These are phyloP conservation scores for Cladosporium halotolerans DNA, from an alignment of 2,329 filamentous ascomycete genomes.

Conservation along the genomic window DNA sequence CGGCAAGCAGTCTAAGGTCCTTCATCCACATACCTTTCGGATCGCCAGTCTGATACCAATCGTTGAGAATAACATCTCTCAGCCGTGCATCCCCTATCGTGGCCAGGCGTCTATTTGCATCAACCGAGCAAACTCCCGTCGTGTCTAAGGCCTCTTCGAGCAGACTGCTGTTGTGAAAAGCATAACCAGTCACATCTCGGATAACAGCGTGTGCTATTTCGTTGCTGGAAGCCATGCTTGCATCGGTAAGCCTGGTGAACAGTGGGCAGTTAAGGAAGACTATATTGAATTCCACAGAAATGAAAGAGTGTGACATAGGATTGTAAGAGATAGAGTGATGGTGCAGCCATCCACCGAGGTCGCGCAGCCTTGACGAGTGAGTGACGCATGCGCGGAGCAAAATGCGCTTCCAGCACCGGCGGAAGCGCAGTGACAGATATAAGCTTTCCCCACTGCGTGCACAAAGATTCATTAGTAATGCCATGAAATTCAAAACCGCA, in stretches of 20 bases:
- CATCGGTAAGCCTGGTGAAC: not conserved
- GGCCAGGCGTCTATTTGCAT: conserved; percentile 7
- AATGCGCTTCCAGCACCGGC: not conserved
- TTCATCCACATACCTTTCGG: not conserved
- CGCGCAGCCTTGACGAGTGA: not conserved
- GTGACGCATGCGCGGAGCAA: not conserved
- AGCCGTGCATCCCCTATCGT: conserved; percentile 7
- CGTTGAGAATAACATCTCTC: not conserved
- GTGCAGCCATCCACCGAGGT: not conserved
- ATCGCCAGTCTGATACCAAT: conserved; percentile 3
- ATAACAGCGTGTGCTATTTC: not conserved
- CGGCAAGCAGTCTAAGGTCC: not conserved
- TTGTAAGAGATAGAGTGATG: not conserved
- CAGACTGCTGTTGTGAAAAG: conserved; percentile 7
- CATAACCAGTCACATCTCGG: not conserved
- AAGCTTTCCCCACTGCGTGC: too few relatives aligned
- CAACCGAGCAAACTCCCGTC: not conserved
- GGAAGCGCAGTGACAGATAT: too few relatives aligned
- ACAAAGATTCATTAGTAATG: too few relatives aligned
- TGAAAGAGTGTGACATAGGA: not conserved
- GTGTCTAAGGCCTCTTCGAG: conserved; percentile 13
- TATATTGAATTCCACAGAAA: not conserved
- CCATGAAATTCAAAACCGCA: too few relatives aligned
- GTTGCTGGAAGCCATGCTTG: not conserved
- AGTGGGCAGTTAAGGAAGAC: not conserved